Evolutionary conservation across 441 rosid species (phyloP), one percentile per base, ranked within the genome.

Genomic region (Croton setiger): DNA sequence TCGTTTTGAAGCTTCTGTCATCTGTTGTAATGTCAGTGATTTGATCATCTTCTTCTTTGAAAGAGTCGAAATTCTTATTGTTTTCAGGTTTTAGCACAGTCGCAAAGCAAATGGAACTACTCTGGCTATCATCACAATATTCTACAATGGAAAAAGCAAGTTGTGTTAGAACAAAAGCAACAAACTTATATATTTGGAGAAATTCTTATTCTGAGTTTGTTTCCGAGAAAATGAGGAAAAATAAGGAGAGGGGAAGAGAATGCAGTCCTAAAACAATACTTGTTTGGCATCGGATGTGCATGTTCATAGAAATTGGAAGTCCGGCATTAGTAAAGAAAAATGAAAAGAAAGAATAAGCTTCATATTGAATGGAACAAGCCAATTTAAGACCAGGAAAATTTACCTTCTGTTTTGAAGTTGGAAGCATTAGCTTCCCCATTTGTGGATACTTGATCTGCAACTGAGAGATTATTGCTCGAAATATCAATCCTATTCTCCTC

Each of bases 331-430:
- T 54, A 23, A 9, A 21, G 31, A 35, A 3, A 21, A 21, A 54
- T 3, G 3, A 54, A 54, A 23, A 13, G 18, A 23, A 68, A 33
- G 27, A 9, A 66, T 8, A 13, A n/a, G 11, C 5, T 27, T 54
- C 31, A 27, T 27, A 23, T 41, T 51, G 23, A 43, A 43, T 59
- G 35, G 12, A 48, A 39, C 5, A 39, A 39, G 1, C 7, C 10
- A 39, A 48, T 47, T 12, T 5, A 41, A 23, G 45, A 33, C 17
- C 39, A 31, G 31, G 18, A 11, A 27, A 58, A 35, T 9, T 71
- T 80, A 93, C 97, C 95, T 88, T 69, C 81, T 75, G 67, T 74
- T 72, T 39, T 75, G 74, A 72, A 45, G 67, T 78, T 75, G 10
- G 74, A 74, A 63, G 73, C 75, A 23, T 76, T 75, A 68, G 75